phyloP scores from a whole-genome alignment of 306 rosid genomes.

The Heteromeles arbutifolia region DNA sequence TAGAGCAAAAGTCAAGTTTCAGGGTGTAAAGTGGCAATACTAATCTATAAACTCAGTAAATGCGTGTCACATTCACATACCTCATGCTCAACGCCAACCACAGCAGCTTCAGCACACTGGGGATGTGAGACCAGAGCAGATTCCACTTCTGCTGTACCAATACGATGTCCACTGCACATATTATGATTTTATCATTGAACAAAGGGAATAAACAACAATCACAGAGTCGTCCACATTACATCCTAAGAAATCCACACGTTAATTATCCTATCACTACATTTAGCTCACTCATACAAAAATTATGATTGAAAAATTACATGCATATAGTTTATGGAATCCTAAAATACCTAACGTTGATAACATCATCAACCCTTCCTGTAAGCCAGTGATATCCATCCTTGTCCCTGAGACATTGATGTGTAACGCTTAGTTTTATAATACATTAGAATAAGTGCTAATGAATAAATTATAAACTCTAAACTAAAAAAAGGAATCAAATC shows the following conservation, averaged over 20 bases:
- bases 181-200: neutral
- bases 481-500: neutral
- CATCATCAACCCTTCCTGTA: constrained; percentile 98
- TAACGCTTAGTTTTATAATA: neutral
- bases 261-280: neutral
- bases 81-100: constrained; percentile 95
- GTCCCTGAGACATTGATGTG: constrained; percentile 59
- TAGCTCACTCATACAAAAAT: neutral
- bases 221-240: neutral
- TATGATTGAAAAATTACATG: neutral
- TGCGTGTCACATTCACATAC: constrained; percentile 30
- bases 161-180: constrained; percentile 91
- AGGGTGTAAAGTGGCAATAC: too few relatives aligned
- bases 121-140: constrained; percentile 94
- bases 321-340: neutral
- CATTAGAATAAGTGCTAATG: neutral
- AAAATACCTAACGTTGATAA: constrained; percentile 89
- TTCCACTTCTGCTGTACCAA: constrained; percentile 99
- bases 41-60: neutral
- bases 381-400: constrained; percentile 98
- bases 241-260: neutral
- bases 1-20: too few relatives aligned
- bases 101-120: constrained; percentile 96
- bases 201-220: neutral
- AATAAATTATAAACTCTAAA: neutral